Base-by-base conservation (phyloP, 495 filamentous ascomycete species). In the Aspergillus bertholletiae region DNA sequence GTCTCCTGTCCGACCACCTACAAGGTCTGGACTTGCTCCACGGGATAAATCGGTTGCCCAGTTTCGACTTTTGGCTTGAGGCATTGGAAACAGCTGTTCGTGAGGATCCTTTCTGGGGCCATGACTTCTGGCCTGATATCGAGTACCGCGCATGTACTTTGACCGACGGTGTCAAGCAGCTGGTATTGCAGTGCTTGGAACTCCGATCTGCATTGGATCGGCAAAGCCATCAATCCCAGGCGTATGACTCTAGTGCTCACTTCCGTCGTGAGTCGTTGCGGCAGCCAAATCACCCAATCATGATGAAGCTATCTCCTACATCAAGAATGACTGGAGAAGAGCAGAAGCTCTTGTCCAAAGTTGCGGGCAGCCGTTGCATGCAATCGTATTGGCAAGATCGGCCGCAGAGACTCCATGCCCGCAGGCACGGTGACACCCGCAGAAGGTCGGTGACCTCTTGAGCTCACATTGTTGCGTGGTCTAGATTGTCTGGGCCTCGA, bases 71-170 rank as follows among this genome's bases (percentile, higher is more conserved):
- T 62, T 83, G 82, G 76, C 69, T 83, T 18, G 62, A 72, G 39
- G 73, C 81, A 3, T 63, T 86, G 27, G 75, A 80, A 49, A 69
- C 64, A 0, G 82, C 82, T 2, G 72, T 84, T 3, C 70, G 74
- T 32, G 66, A 74, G 48, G 83, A 86, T 55, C 66, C 78, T 1
- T 81, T 84, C 60, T 86, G 78, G 78, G 80, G 82, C 46, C 73
- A 77, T 27, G 67, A 68, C 20, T 77, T 80, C 63, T 84, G 79
- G 79, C 71, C 77, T 1, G 73, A 77, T 30, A 80, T 84, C 40
- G 72, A 80, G 53, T 65, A 78, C 26, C 76, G 79, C 23, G 81
- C 83, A 5, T 65, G 64, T n/a, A 63, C 69, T 40, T 64, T 84
- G 49, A 75, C 74, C 15, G 71, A 75, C 1, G 76, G 78, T 6